Conservation (phyloP, 257 asterid genomes). For the Gentiana straminea region DNA sequence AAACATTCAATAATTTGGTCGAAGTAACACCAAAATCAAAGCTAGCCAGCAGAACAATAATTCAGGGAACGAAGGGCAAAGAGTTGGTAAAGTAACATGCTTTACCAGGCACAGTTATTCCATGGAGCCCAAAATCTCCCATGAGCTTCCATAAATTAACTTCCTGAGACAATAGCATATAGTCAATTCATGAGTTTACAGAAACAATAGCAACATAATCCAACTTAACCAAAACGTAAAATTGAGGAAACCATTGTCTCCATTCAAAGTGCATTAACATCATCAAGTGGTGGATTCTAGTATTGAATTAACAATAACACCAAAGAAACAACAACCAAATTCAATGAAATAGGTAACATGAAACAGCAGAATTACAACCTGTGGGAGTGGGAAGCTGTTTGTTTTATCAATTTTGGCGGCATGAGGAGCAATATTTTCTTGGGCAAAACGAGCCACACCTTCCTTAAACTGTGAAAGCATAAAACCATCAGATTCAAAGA, state of each 20-base stretch:
- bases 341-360: too few relatives aligned
- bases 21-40: too few relatives aligned
- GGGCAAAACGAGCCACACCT: conserved; percentile 89
- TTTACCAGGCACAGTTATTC: conserved; percentile 92
- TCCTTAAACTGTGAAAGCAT: conserved; percentile 61
- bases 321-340: too few relatives aligned
- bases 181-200: too few relatives aligned
- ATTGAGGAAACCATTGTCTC: too few relatives aligned
- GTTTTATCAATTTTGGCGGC: conserved; percentile 78
- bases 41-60: neutral
- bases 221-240: too few relatives aligned
- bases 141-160: conserved; percentile 88
- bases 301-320: too few relatives aligned
- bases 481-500: neutral
- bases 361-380: conserved; percentile 29
- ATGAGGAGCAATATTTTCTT: conserved; percentile 88
- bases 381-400: conserved; percentile 73
- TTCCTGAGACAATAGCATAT: conserved; percentile 37
- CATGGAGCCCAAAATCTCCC: conserved; percentile 96
- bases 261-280: too few relatives aligned
- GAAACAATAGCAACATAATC: too few relatives aligned
- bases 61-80: conserved; percentile 1
- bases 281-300: too few relatives aligned
- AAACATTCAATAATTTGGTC: neutral
- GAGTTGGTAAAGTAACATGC: conserved; percentile 2